Conservation (phyloP, 2,329 filamentous ascomycete genomes). For the Xylariales sp. region DNA sequence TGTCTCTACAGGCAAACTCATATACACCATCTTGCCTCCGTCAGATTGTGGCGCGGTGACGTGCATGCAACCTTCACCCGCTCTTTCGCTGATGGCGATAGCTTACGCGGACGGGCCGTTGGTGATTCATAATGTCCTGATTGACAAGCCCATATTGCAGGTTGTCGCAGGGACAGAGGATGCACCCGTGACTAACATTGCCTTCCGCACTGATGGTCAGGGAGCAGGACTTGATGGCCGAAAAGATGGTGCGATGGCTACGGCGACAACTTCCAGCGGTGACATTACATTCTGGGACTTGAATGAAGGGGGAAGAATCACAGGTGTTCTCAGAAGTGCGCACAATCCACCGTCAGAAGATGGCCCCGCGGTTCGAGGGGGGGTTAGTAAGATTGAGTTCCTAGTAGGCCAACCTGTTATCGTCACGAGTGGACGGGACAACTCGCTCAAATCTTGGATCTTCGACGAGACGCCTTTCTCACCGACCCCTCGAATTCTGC, state of each 20-base stretch:
- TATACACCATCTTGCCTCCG: constrained; percentile 83
- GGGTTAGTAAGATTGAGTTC: constrained; percentile 85
- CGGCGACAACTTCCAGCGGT: constrained; percentile 70
- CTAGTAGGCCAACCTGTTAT: constrained; percentile 84
- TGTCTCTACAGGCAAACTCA: constrained; percentile 81
- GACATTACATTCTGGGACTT: constrained; percentile 97
- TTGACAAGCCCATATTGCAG: constrained; percentile 67
- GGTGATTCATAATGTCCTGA: constrained; percentile 74
- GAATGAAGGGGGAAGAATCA: constrained; percentile 80
- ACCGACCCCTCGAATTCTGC: constrained; percentile 76
- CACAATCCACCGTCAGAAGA: constrained; percentile 68
- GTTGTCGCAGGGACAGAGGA: constrained; percentile 63
- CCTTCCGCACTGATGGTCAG: constrained; percentile 83
- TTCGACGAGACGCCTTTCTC: constrained; percentile 92
- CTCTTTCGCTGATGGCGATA: constrained; percentile 79
- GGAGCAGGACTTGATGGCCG: constrained; percentile 85
- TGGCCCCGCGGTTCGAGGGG: constrained; percentile 58
- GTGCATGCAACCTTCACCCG: constrained; percentile 77
- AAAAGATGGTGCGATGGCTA: constrained; percentile 89
- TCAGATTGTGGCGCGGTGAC: constrained; percentile 76
- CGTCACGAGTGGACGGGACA: constrained; percentile 86
- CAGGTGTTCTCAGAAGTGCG: constrained; percentile 80
- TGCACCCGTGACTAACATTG: constrained; percentile 71
- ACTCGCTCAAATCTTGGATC: constrained; percentile 93
- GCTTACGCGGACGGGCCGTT: constrained; percentile 78